A percentile compares a stretch with the other conserved stretches of the same genome.
phyloP scores from a whole-genome alignment of 2,329 filamentous ascomycete species.

The Pyrenophora tritici-repentis region DNA sequence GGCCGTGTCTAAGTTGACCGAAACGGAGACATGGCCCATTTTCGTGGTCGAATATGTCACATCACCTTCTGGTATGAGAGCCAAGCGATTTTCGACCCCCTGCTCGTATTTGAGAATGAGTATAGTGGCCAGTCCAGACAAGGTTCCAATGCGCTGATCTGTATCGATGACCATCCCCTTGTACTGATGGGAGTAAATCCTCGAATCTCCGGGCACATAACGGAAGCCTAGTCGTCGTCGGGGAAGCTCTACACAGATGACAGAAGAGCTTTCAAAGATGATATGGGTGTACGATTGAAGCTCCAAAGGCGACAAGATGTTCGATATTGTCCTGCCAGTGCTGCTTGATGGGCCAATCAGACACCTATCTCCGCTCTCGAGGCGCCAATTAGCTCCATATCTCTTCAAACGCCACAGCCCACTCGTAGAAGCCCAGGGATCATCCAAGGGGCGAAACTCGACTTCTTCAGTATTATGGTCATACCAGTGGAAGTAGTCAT shows the following conservation, averaged over 20 bases:
- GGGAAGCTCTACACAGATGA: conserved; percentile 22
- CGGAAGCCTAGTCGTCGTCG: conserved; percentile 20
- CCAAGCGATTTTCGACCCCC: conserved; percentile 35
- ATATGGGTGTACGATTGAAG: conserved; percentile 22
- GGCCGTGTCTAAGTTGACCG: conserved; percentile 15
- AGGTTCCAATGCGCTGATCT: conserved; percentile 28
- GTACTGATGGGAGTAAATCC: conserved; percentile 33
- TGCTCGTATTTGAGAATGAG: conserved; percentile 23
- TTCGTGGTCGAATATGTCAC: conserved; percentile 5
- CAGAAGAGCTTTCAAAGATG: conserved; percentile 4
- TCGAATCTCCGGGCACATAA: neutral
- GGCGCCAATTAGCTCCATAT: conserved; percentile 18
- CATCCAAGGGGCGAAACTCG: conserved; percentile 13
- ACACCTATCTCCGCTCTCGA: conserved; percentile 2
- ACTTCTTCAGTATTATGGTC: conserved; percentile 9
- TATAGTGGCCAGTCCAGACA: conserved; percentile 33
- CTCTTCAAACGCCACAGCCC: conserved; percentile 24
- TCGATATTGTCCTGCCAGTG: conserved; percentile 4
- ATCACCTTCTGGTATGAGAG: conserved; percentile 40
- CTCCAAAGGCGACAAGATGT: conserved; percentile 26
- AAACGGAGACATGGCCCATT: conserved; percentile 16
- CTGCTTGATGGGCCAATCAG: conserved; percentile 20
- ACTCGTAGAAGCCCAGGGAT: conserved; percentile 8
- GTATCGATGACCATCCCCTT: conserved; percentile 33
- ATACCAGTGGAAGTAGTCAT: conserved; percentile 26